A percentile compares a stretch with the other conserved stretches of the same genome.
Evolutionary conservation across 306 rosid species (phyloP).

Genomic region (Sophora flavescens): DNA sequence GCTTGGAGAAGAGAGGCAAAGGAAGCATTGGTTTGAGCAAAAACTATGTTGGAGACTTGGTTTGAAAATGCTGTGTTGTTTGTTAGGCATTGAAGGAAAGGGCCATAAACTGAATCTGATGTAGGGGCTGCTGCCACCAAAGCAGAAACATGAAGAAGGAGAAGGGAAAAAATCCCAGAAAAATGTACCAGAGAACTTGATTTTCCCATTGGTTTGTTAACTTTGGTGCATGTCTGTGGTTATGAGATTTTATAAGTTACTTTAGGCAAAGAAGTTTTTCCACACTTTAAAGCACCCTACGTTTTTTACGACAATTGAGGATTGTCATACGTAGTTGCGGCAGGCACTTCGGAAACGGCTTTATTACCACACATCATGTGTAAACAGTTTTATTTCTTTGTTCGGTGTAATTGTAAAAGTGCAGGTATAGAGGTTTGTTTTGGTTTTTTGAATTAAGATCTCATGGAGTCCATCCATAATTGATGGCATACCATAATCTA

Average conservation of each 20-base stretch:
- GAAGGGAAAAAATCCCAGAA: not conserved
- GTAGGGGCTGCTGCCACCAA: slow-evolving; percentile 34
- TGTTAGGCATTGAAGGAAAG: slow-evolving; percentile 56
- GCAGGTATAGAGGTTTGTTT: too few species aligned
- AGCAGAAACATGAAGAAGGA: slow-evolving; percentile 35
- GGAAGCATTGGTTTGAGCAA: slow-evolving; percentile 41
- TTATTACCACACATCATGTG: not conserved
- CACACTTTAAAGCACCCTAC: not conserved
- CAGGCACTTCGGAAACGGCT: not conserved
- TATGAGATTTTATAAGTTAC: not conserved
- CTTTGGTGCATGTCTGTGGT: not conserved
- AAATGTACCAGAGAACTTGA: not conserved
- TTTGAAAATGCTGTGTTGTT: slow-evolving; percentile 31
- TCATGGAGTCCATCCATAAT: too few species aligned
- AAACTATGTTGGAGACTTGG: slow-evolving; percentile 38
- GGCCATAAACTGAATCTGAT: slow-evolving; percentile 39
- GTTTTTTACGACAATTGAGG: not conserved
- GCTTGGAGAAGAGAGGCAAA: slow-evolving; percentile 57
- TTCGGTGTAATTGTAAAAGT: not conserved
- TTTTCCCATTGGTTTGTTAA: slow-evolving; percentile 3
- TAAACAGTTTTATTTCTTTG: not conserved
- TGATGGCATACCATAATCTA: too few species aligned
- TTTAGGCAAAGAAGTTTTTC: not conserved
- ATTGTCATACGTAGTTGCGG: not conserved
- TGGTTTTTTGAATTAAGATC: too few species aligned